Base-by-base conservation (phyloP, 345 rosid genomes). In the Brassica carinata region DNA sequence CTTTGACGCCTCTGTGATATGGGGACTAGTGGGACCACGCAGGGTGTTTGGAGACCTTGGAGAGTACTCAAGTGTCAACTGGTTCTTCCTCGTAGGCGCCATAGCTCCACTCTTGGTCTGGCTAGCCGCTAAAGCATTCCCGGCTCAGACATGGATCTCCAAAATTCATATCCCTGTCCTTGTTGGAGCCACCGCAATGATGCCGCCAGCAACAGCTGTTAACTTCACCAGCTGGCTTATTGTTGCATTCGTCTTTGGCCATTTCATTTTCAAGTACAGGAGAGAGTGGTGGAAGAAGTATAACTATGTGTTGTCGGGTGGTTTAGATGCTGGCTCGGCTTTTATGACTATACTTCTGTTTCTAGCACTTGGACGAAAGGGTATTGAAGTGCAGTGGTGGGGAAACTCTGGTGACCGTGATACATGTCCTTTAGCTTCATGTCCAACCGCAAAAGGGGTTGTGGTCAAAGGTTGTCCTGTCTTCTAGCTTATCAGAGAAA, bases 21-120 rank as follows among this genome's bases (percentile, higher is more conserved):
- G 98, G 97, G 97, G 97, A 33, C 90, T 94, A 1, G 90, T 90
- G 0, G 98, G 98, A 18, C 96, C 97, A 0, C 90, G 91, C 1
- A 84, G 97, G 70, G 86, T 92, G 73, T 94, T 94, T 11, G 97
- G 97, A 13, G 80, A 84, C 69, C 88, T 84, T 1, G 98, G 98
- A 9, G 88, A 85, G 67, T 94, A 94, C 40, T 86, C 83, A 23
- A 84, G 74, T 1, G 76, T 92, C 9, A 94, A 94, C 62, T 89
- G 92, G 93, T 94, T 90, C 89, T 94, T 94, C 70, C 83, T 87
- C 0, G 92, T 77, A 0, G 96, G 98, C 13, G 97, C 93, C 0
- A 27, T 89, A 13, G 94, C 94, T 6, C 94, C 96, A n/a, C 7
- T 89, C 57, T 62, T 92, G 2, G 92, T 92, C 43, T 92, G 96